phyloP scores from a whole-genome alignment of 345 rosid genomes.

The Citrus unshiu region DNA sequence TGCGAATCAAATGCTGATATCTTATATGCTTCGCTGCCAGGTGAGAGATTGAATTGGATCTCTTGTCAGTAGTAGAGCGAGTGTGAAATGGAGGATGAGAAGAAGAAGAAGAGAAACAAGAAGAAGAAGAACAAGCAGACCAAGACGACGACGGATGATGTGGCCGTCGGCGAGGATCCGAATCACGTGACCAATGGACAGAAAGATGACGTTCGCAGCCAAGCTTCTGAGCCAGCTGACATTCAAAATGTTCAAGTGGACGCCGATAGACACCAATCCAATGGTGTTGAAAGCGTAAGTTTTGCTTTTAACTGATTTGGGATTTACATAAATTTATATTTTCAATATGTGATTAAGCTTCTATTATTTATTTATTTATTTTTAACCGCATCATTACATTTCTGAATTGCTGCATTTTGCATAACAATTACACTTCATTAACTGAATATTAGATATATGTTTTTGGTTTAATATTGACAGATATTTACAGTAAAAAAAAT shows the following conservation, averaged over 20 bases:
- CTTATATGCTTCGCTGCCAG: not conserved
- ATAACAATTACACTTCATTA: not conserved
- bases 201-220: conserved; percentile 3
- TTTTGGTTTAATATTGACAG: not conserved
- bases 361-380: not conserved
- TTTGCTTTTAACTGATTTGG: not conserved
- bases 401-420: not conserved
- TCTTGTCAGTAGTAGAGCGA: not conserved
- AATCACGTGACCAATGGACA: conserved; percentile 26
- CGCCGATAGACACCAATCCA: conserved; percentile 16
- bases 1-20: not conserved
- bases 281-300: conserved; percentile 40
- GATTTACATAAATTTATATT: not conserved
- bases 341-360: not conserved
- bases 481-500: not conserved
- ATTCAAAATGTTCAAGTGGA: conserved; percentile 25
- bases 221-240: not conserved
- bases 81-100: conserved; percentile 55
- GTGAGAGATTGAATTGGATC: not conserved
- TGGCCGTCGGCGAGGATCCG: conserved; percentile 18
- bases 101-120: conserved; percentile 62
- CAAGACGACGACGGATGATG: conserved; percentile 30
- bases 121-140: conserved; percentile 57
- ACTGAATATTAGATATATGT: not conserved
- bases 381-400: not conserved